phyloP scores from a whole-genome alignment of 1,284 basidiomycete genomes.

The Rhodotorula sp. region DNA sequence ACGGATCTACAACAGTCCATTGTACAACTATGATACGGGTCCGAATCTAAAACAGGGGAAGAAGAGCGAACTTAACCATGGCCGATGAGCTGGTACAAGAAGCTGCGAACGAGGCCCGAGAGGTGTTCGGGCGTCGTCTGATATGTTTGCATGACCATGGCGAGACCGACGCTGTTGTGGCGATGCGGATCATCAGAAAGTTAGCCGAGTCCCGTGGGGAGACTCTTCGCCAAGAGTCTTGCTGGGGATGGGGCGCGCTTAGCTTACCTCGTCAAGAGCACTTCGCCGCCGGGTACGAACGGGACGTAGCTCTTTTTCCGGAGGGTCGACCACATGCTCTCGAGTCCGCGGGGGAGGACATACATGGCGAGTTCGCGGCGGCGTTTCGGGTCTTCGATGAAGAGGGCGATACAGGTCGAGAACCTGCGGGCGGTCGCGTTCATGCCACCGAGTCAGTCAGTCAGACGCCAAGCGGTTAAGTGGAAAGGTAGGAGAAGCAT shows the following conservation, averaged over 20 bases:
- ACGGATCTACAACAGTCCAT: too few species aligned
- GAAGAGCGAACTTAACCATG: slow-evolving; percentile 57
- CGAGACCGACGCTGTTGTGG: slow-evolving; percentile 67
- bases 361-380: slow-evolving; percentile 90
- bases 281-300: slow-evolving; percentile 63
- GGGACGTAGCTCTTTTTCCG: slow-evolving; percentile 75
- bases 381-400: slow-evolving; percentile 80
- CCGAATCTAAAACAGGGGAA: not conserved
- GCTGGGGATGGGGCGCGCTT: not conserved
- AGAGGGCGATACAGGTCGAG: slow-evolving; percentile 70
- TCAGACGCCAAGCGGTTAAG: too few species aligned
- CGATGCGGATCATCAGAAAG: too few species aligned
- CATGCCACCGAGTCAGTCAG: not conserved
- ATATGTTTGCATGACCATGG: slow-evolving; percentile 81
- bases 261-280: slow-evolving; percentile 63
- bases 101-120: slow-evolving; percentile 77
- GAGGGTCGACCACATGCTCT: slow-evolving; percentile 80
- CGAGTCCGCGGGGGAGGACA: slow-evolving; percentile 59
- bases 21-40: too few species aligned
- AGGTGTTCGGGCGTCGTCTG: slow-evolving; percentile 86
- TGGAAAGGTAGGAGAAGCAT: not conserved
- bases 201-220: slow-evolving; percentile 31
- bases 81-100: slow-evolving; percentile 89
- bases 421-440: slow-evolving; percentile 56
- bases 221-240: too few species aligned